Evolutionary conservation across 2,329 filamentous ascomycete species (phyloP).

Genomic region (Drechmeria coniospora): DNA sequence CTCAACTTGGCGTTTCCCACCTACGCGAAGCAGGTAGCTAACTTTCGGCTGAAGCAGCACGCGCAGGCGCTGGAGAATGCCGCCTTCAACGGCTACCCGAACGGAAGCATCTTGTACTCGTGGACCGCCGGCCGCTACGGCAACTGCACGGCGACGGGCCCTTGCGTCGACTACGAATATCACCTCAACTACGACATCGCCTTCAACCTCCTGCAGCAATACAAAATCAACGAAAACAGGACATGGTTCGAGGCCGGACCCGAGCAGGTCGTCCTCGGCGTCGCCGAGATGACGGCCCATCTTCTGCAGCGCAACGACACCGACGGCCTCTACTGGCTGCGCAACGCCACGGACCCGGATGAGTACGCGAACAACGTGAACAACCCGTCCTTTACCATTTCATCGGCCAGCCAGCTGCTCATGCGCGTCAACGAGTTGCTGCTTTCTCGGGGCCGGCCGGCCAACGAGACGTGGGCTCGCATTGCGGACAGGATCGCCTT

Average conservation of each 20-base stretch:
- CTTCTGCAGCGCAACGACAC: not conserved
- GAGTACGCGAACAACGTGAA: constrained; percentile 54
- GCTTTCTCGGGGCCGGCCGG: constrained; percentile 32
- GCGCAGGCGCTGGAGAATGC: constrained; percentile 41
- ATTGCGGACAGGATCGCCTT: constrained; percentile 9
- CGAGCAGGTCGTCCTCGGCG: constrained; percentile 1
- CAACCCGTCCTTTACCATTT: constrained; percentile 55
- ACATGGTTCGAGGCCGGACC: constrained; percentile 1
- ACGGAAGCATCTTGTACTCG: constrained; percentile 40
- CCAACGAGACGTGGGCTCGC: constrained; percentile 28
- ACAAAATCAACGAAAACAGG: not conserved
- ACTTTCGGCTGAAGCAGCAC: constrained; percentile 12
- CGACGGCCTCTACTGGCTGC: not conserved
- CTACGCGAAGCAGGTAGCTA: constrained; percentile 11
- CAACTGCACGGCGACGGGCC: constrained; percentile 44
- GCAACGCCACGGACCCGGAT: constrained; percentile 46
- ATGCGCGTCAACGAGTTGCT: constrained; percentile 42
- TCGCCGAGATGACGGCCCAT: not conserved
- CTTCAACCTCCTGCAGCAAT: constrained; percentile 35
- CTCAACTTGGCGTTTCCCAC: constrained; percentile 11
- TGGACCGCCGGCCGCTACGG: constrained; percentile 54
- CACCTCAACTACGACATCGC: constrained; percentile 57
- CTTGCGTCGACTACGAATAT: constrained; percentile 57
- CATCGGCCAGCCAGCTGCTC: constrained; percentile 39
- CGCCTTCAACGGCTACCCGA: constrained; percentile 28